Percentiles rank a stretch among this genome's conserved stretches.
Conservation (phyloP, 2,329 filamentous ascomycete genomes). For the Chrysoporthe cubensis region DNA sequence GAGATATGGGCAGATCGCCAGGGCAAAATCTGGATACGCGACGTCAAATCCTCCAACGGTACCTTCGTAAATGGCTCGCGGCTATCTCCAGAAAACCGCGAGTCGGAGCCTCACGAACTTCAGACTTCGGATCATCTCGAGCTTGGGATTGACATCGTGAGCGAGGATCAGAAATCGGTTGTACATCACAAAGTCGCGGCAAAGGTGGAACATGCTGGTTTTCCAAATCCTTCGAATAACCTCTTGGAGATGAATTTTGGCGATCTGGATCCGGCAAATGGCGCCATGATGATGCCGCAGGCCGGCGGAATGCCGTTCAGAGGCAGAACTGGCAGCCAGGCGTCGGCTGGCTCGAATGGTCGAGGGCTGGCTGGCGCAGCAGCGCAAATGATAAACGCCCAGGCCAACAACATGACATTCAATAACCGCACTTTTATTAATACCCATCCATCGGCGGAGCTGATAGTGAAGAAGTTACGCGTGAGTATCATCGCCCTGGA, state of each 20-base stretch:
- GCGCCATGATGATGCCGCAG: slow-evolving; percentile 71
- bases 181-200: slow-evolving; percentile 98
- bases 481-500: slow-evolving; percentile 55
- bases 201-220: slow-evolving; percentile 93
- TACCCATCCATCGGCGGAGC: slow-evolving; percentile 71
- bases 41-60: slow-evolving; percentile 98
- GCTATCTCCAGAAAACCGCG: slow-evolving; percentile 89
- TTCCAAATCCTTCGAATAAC: slow-evolving; percentile 74
- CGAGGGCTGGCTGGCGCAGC: slow-evolving; percentile 60
- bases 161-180: slow-evolving; percentile 97
- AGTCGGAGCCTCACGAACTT: slow-evolving; percentile 93
- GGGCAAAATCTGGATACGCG: slow-evolving; percentile 93
- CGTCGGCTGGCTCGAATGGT: slow-evolving; percentile 60
- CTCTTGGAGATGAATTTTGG: slow-evolving; percentile 89
- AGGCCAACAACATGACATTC: slow-evolving; percentile 59
- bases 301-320: slow-evolving; percentile 71
- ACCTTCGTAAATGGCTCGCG: slow-evolving; percentile 95
- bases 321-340: slow-evolving; percentile 70
- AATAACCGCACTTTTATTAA: slow-evolving; percentile 29
- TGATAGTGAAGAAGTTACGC: slow-evolving; percentile 86
- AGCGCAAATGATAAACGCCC: slow-evolving; percentile 52
- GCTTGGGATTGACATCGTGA: slow-evolving; percentile 96
- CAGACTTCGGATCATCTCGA: slow-evolving; percentile 91
- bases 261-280: slow-evolving; percentile 82
- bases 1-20: slow-evolving; percentile 88